Evolutionary conservation across 1,139 yeast genomes (phyloP), one percentile per base, ranked within the genome.

Genomic region (Yamadazyma taylorii): DNA sequence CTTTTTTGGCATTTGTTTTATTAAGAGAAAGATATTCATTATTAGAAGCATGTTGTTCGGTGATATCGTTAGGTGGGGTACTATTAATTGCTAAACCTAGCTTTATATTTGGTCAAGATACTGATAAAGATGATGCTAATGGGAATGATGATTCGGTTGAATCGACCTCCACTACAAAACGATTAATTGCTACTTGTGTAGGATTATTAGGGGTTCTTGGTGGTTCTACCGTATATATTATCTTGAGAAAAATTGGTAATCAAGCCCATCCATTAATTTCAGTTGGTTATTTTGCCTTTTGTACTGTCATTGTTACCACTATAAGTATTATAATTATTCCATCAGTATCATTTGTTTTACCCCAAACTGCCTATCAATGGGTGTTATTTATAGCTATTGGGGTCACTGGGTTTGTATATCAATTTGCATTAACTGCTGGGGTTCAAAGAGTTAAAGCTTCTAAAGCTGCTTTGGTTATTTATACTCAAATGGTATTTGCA

Each of bases 391-490:
- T 64, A 2, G 57, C 75, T 22, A 73, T 87, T 45, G 96, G 96
- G 2, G 47, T 83, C 10, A 73, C 85, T 32, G 97, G 97, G 0
- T 89, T 89, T 57, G 61, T 81, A 38, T 85, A 84, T 80, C 96
- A 89, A 57, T 80, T 81, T 50, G 66, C 83, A 22, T 61, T 86
- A 38, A 86, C 97, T 0, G 81, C 88, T 3, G 97, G 96, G 1
- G 75, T 89, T 36, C 96, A 87, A 57, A 66, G 88, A 41, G 96
- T 86, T 44, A 72, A 73, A 42, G 95, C 96, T 1, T 80, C 89
- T 2, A 73, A 87, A 40, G 89, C 90, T 0, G 73, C 92, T 4
- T 71, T 85, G 43, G 82, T 86, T 75, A 66, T 78, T 5, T 89
- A 89, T 58, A 73, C 88, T 2, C 87, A 82, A 51, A 73, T 89